Base-by-base conservation (phyloP, 2,329 filamentous ascomycete species). In the Talaromyces sp. region DNA sequence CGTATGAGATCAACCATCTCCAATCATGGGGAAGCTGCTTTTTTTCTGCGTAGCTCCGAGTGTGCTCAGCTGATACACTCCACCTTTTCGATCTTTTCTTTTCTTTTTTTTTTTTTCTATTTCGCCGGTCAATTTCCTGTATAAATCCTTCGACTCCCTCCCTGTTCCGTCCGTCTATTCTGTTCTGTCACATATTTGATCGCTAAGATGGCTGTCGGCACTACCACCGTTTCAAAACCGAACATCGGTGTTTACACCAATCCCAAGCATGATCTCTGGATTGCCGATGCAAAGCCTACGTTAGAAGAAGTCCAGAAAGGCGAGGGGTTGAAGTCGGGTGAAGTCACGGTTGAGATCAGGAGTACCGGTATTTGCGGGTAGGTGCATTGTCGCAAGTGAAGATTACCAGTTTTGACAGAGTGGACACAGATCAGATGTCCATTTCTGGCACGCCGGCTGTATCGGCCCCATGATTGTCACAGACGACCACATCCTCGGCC, bases 201-300 rank as follows among this genome's bases (percentile, higher is more conserved):
- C 31, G 16, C n/a, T 56, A 37, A 22, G 31, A 68, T 68, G 67
- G 54, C 65, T 37, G 41, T 58, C 45, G 47, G 60, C 19, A 41
- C 35, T 16, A 60, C 57, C 2, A 54, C 56, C 41, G 31, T 60
- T 22, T 56, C 63, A n/a, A 95, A 96, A 84, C 82, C 91, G 65
- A 98, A 98, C 81, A 96, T 98, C 75, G 94, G 93, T 71, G 93
- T 98, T 70, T 98, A 90, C 84, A 98, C 94, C 61, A 97, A 98
- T 81, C 92, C 94, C 19, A 86, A 87, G 65, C 94, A 98, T 77
- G 91, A 97, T 67, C 84, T 98, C 62, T 98, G 93, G 92, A 87
- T 97, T 67, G 90, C 85, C 64, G 88, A 92, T 69, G 88, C 93
- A 13, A 84, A 87, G 71, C 94, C 94, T 4, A 88, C 86, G 52